Percentiles rank a stretch among this genome's conserved stretches.
phyloP scores from a whole-genome alignment of 2,329 filamentous ascomycete genomes.

The Claviceps digitariae region DNA sequence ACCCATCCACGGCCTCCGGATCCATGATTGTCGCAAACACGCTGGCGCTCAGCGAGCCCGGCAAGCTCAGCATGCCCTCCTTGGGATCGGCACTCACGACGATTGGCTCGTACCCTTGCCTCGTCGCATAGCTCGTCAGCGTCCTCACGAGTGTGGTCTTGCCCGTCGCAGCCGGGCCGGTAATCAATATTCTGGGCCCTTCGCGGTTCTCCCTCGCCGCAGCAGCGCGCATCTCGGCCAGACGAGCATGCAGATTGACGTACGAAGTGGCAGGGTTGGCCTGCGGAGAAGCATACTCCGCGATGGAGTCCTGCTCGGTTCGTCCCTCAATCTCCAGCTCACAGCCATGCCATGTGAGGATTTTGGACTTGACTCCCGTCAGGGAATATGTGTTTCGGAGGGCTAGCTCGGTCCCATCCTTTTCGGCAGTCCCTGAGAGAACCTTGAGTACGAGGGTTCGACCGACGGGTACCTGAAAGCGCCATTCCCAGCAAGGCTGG shows the following conservation, averaged over 20 bases:
- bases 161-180: slow-evolving; percentile 64
- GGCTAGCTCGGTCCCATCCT: slow-evolving; percentile 90
- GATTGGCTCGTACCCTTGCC: slow-evolving; percentile 59
- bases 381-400: slow-evolving; percentile 69
- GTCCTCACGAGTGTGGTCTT: slow-evolving; percentile 74
- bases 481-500: slow-evolving; percentile 58
- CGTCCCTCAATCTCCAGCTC: slow-evolving; percentile 61
- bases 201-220: slow-evolving; percentile 34
- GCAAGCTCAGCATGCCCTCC: slow-evolving; percentile 64
- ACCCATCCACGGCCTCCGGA: slow-evolving; percentile 63
- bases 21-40: slow-evolving; percentile 81
- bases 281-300: slow-evolving; percentile 52
- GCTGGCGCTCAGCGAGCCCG: slow-evolving; percentile 75
- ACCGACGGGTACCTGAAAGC: slow-evolving; percentile 54
- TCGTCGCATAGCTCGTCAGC: slow-evolving; percentile 65
- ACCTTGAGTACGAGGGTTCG: slow-evolving; percentile 42
- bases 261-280: slow-evolving; percentile 73
- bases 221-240: slow-evolving; percentile 57
- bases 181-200: slow-evolving; percentile 72
- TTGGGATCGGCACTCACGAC: slow-evolving; percentile 75
- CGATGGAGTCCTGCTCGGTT: slow-evolving; percentile 39
- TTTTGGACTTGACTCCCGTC: slow-evolving; percentile 67
- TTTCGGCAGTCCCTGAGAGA: slow-evolving; percentile 70
- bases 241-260: slow-evolving; percentile 76
- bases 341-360: slow-evolving; percentile 88